Evolutionary conservation across 2,329 filamentous ascomycete genomes (phyloP), one percentile per base, ranked within the genome.

Genomic region (Trichophyton mentagrophytes): DNA sequence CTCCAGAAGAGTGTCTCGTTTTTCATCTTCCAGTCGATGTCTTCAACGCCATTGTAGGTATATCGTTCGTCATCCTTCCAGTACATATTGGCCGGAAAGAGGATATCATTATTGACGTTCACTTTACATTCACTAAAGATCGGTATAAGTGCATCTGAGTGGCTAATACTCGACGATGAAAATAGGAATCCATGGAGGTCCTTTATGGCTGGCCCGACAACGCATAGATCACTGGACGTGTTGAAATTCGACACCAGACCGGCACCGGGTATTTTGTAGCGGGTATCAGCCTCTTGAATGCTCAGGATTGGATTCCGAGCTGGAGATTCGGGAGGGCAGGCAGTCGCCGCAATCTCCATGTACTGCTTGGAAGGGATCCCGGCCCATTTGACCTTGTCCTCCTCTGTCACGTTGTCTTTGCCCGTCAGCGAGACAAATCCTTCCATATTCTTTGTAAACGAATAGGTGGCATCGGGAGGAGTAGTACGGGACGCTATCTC

Each of bases 91-190:
- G 78, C 71, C 0, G 79, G 79, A 3, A 80, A 70, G 5, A 80
- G 69, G 57, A 81, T 80, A 60, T 80, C 79, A 63, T 80, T 80
- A 69, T 79, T 80, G 67, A 77, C 71, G 1, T 74, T 68, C 0
- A 81, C 67, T 61, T 81, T 81, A 11, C 76, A 78, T 9, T 77
- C 77, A 1, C 78, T 76, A 51, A 81, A 80, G 1, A 80, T 66
- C 6, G 79, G 79, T 56, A 80, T 72, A 27, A 81, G 69, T 20
- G 72, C 68, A 46, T 72, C 70, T 0, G 76, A 74, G n/a, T 72
- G 77, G 1, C 71, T 71, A 3, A 76, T 70, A 2, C 77, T 76
- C n/a, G 77, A 68, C 2, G 78, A 78, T 59, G 78, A 76, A 33
- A 79, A 73, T 58, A 80, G 79, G 2, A 73, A 73, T 38, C 78